Base-by-base conservation (phyloP, 345 rosid genomes). In the Dipteronia sinensis region DNA sequence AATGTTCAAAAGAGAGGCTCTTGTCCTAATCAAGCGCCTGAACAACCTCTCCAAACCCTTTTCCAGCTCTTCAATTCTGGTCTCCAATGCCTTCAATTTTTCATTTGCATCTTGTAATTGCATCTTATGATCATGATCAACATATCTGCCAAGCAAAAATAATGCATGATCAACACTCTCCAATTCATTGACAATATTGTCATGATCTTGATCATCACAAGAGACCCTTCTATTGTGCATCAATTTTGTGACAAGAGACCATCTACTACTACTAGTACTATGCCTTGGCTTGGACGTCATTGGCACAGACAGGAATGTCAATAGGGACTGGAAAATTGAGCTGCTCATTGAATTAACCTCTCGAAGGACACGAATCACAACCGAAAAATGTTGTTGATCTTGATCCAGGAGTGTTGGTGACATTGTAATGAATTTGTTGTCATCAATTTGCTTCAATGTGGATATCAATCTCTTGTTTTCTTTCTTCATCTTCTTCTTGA, bases 1-100 rank as follows among this genome's bases (percentile, higher is more conserved):
- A n/a, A 91, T 88, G 82, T 90, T 94, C 82, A 91, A 82, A 72
- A 93, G 80, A 16, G 95, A 82, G 25, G 92, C 78, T 78, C 97
- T 86, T 74, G 93, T 74, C 81, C 87, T 89, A 7, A 90, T 82
- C 86, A 94, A 77, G 58, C 74, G 49, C 87, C 94, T 89, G 69
- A 88, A 88, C 69, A 88, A 65, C 27, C 86, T 55, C 77, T 93
- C 91, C 66, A 94, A 78, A 46, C 87, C 72, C 59, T 78, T 86
- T 76, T 91, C 97, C 25, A 91, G 76, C 27, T 81, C 83, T 71
- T 81, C 83, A 59, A 89, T 81, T 72, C 86, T 64, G 22, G 51
- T 49, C 75, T 87, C 97, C 73, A 90, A 63, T 13, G 80, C 86
- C 79, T 79, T 84, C 72, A 93, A 74, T 76, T 73, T 87, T 74